These are phyloP conservation scores for Ilyonectria sp. DNA, from an alignment of 2,329 filamentous ascomycete genomes.

Conservation along the genomic window DNA sequence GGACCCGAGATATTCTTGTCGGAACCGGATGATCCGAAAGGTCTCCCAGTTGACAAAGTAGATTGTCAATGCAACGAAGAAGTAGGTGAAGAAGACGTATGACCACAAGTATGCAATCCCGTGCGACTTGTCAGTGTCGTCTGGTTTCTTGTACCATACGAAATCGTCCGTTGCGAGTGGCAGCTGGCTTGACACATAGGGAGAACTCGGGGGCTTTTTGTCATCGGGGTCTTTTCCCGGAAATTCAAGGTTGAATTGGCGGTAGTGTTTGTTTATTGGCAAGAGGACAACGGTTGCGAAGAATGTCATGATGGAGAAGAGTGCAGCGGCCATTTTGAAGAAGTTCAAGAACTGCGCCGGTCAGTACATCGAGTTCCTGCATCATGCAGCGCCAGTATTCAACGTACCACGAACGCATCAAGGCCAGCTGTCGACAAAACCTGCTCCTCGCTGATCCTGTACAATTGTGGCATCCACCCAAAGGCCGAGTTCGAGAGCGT, in stretches of 20 bases:
- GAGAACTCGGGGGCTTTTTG: constrained; percentile 17
- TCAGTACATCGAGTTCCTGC: constrained; percentile 33
- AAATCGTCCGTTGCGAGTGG: constrained; percentile 34
- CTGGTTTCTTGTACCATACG: constrained; percentile 48
- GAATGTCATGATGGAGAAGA: constrained; percentile 84
- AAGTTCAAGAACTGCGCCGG: constrained; percentile 83
- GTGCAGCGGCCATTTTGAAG: constrained; percentile 94
- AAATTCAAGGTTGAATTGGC: constrained; percentile 27
- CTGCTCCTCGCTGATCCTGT: constrained; percentile 89
- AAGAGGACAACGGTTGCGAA: constrained; percentile 86
- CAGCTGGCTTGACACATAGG: constrained; percentile 32
- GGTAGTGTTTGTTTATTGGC: constrained; percentile 84
- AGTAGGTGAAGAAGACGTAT: constrained; percentile 93
- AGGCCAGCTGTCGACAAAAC: constrained; percentile 91
- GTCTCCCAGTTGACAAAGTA: constrained; percentile 90
- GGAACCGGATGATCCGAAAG: constrained; percentile 84
- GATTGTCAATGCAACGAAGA: constrained; percentile 87
- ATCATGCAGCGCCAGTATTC: neutral
- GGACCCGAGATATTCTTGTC: constrained; percentile 92
- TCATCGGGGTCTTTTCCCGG: constrained; percentile 2
- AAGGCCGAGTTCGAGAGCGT: constrained; percentile 87
- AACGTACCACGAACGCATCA: constrained; percentile 89
- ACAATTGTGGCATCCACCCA: constrained; percentile 92
- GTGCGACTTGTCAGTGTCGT: constrained; percentile 53
- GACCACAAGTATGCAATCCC: constrained; percentile 82